Percentiles rank a stretch among this genome's conserved stretches.
Conservation (phyloP, 2,329 filamentous ascomycete species). For the Periglandula ipomoeae region DNA sequence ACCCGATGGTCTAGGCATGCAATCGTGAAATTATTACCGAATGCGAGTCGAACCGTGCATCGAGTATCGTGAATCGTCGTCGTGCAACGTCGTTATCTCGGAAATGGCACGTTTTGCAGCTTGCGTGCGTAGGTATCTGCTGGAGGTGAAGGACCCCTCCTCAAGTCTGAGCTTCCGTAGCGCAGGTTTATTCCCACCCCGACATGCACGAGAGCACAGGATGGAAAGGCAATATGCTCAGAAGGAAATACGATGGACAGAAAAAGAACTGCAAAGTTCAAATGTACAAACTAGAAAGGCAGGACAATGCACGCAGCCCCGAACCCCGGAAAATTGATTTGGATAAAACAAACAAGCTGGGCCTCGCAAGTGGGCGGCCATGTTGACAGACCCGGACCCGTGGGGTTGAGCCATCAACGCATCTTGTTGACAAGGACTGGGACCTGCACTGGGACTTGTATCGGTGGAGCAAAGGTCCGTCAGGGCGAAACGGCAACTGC, state of each 20-base stretch:
- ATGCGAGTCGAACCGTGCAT: background rate
- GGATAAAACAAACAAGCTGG: slow-evolving; percentile 6
- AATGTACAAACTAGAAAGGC: background rate
- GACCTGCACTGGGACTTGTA: background rate
- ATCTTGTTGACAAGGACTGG: background rate
- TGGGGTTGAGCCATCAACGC: slow-evolving; percentile 2
- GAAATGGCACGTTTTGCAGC: background rate
- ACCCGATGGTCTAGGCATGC: background rate
- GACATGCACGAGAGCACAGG: background rate
- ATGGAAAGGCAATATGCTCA: background rate
- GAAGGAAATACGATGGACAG: background rate
- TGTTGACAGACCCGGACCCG: slow-evolving; percentile 1
- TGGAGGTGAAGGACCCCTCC: background rate
- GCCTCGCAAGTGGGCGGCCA: background rate
- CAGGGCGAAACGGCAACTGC: background rate
- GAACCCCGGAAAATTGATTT: background rate
- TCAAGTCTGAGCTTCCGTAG: background rate
- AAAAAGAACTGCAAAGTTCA: background rate
- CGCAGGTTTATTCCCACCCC: background rate
- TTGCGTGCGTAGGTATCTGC: background rate
- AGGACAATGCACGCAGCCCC: background rate
- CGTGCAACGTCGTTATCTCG: background rate
- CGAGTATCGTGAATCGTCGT: background rate
- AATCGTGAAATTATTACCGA: background rate
- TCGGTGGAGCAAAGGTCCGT: background rate